A percentile compares a stretch with the other conserved stretches of the same genome.
These are phyloP conservation scores for Schizosaccharomyces japonicus DNA, from an alignment of 805 yeast genomes.

Conservation along the genomic window DNA sequence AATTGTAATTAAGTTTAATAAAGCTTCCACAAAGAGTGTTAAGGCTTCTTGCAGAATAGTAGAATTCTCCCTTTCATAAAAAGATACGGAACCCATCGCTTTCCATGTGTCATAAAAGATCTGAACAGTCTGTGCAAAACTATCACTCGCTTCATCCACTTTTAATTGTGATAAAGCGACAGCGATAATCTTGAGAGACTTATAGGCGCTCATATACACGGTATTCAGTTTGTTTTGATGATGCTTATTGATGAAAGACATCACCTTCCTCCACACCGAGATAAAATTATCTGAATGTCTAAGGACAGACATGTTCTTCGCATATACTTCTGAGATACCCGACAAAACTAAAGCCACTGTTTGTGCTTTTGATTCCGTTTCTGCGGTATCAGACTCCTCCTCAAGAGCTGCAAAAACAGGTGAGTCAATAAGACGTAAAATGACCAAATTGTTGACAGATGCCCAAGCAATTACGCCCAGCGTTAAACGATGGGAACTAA, in stretches of 20 bases:
- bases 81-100: not conserved
- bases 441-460: constrained; percentile 37
- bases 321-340: not conserved
- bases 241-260: not conserved
- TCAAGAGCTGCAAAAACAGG: not conserved
- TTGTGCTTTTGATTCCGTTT: not conserved
- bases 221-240: not conserved
- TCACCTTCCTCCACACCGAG: not conserved
- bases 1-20: not conserved
- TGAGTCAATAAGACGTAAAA: constrained; percentile 20
- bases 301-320: not conserved
- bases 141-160: not conserved
- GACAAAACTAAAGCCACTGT: not conserved
- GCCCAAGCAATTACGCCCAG: constrained; percentile 36
- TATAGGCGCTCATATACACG: not conserved
- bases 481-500: constrained; percentile 41
- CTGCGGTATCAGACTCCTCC: too few relatives aligned
- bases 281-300: not conserved
- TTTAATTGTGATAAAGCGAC: not conserved
- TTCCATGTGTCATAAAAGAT: not conserved
- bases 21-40: not conserved
- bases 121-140: not conserved
- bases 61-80: not conserved
- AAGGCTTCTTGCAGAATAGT: not conserved
- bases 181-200: not conserved